These are phyloP conservation scores for Cercospora zeae-maydis DNA, from an alignment of 2,329 filamentous ascomycete species.

Conservation along the genomic window DNA sequence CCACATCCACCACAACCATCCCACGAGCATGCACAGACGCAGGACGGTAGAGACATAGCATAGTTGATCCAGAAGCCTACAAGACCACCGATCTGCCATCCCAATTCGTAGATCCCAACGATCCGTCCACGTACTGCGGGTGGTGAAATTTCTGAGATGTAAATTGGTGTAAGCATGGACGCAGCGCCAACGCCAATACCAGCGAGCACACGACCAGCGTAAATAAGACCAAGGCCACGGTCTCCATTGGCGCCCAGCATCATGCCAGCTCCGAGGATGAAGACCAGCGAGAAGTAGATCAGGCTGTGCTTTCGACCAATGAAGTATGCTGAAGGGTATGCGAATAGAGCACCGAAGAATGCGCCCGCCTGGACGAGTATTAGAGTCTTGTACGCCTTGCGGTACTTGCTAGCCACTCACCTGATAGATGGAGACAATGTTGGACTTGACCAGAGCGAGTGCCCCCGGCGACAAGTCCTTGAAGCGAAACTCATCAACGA, in stretches of 20 bases:
- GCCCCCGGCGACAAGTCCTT: constrained; percentile 45
- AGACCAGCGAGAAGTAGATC: constrained; percentile 58
- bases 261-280: constrained; percentile 66
- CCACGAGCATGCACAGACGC: no score
- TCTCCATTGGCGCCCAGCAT: constrained; percentile 64
- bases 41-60: constrained; percentile 32
- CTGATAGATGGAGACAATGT: constrained; percentile 74
- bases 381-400: neutral
- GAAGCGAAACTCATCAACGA: constrained; percentile 66
- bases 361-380: constrained; percentile 61
- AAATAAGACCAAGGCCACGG: constrained; percentile 60
- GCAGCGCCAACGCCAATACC: constrained; percentile 56
- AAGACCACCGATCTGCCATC: constrained; percentile 53
- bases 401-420: neutral
- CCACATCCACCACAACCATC: no score
- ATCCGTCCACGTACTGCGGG: constrained; percentile 57
- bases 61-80: constrained; percentile 52
- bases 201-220: constrained; percentile 56
- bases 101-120: constrained; percentile 57
- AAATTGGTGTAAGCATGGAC: constrained; percentile 57
- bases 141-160: constrained; percentile 57
- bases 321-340: constrained; percentile 63
- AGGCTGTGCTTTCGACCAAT: constrained; percentile 65
- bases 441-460: constrained; percentile 63
- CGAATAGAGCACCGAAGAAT: constrained; percentile 73